These are phyloP conservation scores for Pseudopediastrum boryanum DNA, from an alignment of 139 green algal species.

Conservation along the genomic window DNA sequence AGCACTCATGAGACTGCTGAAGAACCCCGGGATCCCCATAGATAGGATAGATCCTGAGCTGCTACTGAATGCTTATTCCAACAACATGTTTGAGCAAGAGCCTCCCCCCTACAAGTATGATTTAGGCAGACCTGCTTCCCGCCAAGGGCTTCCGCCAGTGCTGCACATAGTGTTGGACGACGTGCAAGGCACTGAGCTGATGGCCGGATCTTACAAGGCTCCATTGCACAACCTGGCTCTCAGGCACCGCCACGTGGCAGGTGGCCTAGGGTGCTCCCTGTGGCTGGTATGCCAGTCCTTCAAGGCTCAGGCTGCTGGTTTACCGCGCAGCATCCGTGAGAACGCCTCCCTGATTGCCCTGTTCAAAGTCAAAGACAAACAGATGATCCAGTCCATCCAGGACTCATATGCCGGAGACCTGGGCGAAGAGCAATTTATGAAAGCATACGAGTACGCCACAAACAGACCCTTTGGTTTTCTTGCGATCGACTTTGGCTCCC, in stretches of 20 bases:
- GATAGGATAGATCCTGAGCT: constrained; percentile 3
- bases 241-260: constrained; percentile 2
- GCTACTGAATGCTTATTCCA: not conserved
- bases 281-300: not conserved
- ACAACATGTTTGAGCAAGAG: not conserved
- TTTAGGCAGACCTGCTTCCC: not conserved
- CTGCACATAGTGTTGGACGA: constrained; percentile 16
- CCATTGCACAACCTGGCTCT: constrained; percentile 10
- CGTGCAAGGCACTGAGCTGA: constrained; percentile 18
- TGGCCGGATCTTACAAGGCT: constrained; percentile 8
- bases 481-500: constrained; percentile 8
- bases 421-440: constrained; percentile 6
- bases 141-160: not conserved
- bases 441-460: constrained; percentile 6
- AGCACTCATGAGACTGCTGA: not conserved
- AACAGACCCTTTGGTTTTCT: constrained; percentile 8
- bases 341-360: constrained; percentile 2
- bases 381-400: not conserved
- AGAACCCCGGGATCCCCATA: not conserved
- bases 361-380: constrained; percentile 8
- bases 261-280: constrained; percentile 5
- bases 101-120: not conserved
- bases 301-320: constrained; percentile 4
- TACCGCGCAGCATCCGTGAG: constrained; percentile 2
- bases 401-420: not conserved